phyloP scores from a whole-genome alignment of 2,329 filamentous ascomycete genomes.

The Fusarium hostae region DNA sequence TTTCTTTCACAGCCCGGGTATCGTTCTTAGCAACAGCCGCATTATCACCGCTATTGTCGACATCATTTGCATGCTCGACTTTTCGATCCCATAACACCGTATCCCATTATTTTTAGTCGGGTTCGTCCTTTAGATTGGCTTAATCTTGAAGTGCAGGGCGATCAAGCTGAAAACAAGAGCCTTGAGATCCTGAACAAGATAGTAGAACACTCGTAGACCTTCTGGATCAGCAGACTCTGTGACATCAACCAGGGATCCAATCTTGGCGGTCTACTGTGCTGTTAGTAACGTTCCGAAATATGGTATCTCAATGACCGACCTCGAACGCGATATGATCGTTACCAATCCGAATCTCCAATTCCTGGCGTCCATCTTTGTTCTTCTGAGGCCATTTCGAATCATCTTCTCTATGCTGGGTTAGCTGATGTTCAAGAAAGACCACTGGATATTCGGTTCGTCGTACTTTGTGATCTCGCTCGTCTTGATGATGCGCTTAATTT shows the following conservation, averaged over 20 bases:
- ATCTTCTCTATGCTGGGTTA: constrained; percentile 76
- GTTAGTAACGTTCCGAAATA: constrained; percentile 20
- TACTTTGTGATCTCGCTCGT: constrained; percentile 98
- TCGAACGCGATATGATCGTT: constrained; percentile 98
- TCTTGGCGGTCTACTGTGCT: constrained; percentile 85
- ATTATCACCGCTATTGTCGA: constrained; percentile 1
- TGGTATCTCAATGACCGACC: constrained; percentile 60
- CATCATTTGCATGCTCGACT: background rate
- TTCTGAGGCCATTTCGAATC: constrained; percentile 99
- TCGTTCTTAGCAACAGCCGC: constrained; percentile 16
- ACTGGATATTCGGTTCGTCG: constrained; percentile 32
- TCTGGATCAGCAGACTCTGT: constrained; percentile 96
- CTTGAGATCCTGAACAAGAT: constrained; percentile 96
- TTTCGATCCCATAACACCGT: constrained; percentile 4
- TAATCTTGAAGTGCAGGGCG: constrained; percentile 96
- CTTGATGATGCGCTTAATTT: constrained; percentile 98
- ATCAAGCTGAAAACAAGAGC: constrained; percentile 97
- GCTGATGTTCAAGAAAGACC: constrained; percentile 4
- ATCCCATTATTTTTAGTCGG: constrained; percentile 6
- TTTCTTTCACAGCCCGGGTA: constrained; percentile 31
- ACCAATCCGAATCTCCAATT: constrained; percentile 92
- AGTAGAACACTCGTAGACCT: constrained; percentile 97
- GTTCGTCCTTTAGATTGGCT: constrained; percentile 69
- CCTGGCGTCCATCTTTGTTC: constrained; percentile 98
- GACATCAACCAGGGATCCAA: constrained; percentile 95